phyloP scores from a whole-genome alignment of 352 stramenopile species.

The Pythium dissotocum region DNA sequence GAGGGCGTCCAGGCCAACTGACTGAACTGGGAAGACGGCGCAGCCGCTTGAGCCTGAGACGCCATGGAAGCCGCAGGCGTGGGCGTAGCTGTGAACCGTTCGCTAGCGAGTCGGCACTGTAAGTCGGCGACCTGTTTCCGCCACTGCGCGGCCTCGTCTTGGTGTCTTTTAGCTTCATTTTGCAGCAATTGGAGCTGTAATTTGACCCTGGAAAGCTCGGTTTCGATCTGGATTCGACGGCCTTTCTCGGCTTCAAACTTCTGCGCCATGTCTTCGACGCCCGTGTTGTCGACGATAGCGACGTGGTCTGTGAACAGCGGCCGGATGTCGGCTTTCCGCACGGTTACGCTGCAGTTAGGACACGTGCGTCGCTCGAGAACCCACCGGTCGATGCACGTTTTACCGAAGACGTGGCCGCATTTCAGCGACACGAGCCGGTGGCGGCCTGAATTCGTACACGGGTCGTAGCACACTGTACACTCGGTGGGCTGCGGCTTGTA shows the following conservation, averaged over 20 bases:
- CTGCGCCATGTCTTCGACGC: constrained; percentile 49
- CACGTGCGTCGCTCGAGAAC: constrained; percentile 59
- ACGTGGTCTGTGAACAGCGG: constrained; percentile 71
- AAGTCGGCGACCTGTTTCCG: constrained; percentile 32
- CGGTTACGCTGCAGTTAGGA: constrained; percentile 61
- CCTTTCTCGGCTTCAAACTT: constrained; percentile 65
- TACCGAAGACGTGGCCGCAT: constrained; percentile 78
- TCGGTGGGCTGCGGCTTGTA: constrained; percentile 57
- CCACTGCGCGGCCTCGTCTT: constrained; percentile 35
- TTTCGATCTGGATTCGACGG: constrained; percentile 46
- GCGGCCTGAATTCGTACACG: constrained; percentile 52
- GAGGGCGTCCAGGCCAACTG: background rate
- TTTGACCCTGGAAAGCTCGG: constrained; percentile 43
- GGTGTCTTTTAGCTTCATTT: constrained; percentile 25
- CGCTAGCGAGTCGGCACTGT: constrained; percentile 27
- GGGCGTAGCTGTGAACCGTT: constrained; percentile 17
- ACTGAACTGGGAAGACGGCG: background rate
- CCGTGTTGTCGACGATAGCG: constrained; percentile 74
- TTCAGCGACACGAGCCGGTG: constrained; percentile 74
- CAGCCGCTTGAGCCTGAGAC: background rate
- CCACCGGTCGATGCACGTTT: constrained; percentile 77
- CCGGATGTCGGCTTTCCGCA: constrained; percentile 55
- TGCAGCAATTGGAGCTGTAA: constrained; percentile 37
- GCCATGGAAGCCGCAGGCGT: background rate
- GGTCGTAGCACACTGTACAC: constrained; percentile 76